Conservation (phyloP, 179 eudicot species). For the Carnegiea gigantea region DNA sequence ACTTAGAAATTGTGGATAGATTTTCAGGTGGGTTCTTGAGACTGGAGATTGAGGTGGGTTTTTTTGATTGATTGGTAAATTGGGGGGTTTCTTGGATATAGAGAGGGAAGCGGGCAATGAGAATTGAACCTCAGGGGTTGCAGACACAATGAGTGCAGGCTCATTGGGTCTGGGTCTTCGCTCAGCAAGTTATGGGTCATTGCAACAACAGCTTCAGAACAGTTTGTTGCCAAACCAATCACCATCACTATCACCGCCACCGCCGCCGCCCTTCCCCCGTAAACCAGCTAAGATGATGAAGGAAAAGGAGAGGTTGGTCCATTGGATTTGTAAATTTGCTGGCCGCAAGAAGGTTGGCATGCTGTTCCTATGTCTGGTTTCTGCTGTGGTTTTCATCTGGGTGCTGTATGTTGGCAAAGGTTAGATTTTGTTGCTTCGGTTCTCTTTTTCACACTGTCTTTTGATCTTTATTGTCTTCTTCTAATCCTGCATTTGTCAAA, state of each 20-base stretch:
- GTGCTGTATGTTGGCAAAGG: constrained; percentile 90
- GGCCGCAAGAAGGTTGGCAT: constrained; percentile 90
- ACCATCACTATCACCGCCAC: constrained; percentile 44
- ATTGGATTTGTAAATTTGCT: constrained; percentile 66
- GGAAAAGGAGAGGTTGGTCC: constrained; percentile 73
- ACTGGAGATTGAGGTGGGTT: constrained; percentile 8
- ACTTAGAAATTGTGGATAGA: constrained; percentile 9
- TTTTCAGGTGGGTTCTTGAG: constrained; percentile 17
- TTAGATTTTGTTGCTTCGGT: constrained; percentile 29
- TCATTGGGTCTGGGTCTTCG: constrained; percentile 96
- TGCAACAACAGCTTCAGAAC: constrained; percentile 65
- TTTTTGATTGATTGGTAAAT: not conserved
- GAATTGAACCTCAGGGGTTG: constrained; percentile 36
- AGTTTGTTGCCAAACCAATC: constrained; percentile 42
- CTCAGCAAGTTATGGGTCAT: constrained; percentile 83
- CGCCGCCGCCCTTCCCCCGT: constrained; percentile 34
- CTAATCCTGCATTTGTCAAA: constrained; percentile 31
- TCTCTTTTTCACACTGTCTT: not conserved
- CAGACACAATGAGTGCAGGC: constrained; percentile 71
- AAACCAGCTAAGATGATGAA: constrained; percentile 71
- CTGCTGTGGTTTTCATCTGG: constrained; percentile 76
- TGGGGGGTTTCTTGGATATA: constrained; percentile 16
- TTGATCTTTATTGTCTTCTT: not conserved
- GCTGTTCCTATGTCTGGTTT: constrained; percentile 75
- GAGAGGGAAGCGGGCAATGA: constrained; percentile 46